Conservation (phyloP, 2,329 filamentous ascomycete genomes). For the Rhynchosporium graminicola region DNA sequence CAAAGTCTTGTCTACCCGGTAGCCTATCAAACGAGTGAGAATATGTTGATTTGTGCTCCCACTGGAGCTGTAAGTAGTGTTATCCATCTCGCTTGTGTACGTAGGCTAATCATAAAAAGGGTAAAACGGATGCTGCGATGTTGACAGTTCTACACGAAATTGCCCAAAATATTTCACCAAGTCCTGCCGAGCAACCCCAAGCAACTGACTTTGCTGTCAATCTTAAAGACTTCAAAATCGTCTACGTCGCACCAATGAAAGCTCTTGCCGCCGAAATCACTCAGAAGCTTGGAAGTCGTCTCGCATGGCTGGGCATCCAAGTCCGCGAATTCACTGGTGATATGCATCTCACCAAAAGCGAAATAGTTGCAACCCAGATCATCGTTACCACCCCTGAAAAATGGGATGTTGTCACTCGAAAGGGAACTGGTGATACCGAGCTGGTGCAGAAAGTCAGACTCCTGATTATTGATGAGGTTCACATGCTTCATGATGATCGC, state of each 20-base stretch:
- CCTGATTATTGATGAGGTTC: conserved; percentile 97
- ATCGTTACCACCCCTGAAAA: conserved; percentile 99
- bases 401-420: conserved; percentile 97
- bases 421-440: conserved; percentile 95
- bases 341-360: conserved; percentile 96
- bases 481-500: conserved; percentile 98
- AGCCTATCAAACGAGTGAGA: conserved; percentile 93
- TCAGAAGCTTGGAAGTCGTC: conserved; percentile 85
- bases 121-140: conserved; percentile 99
- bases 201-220: conserved; percentile 81
- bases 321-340: conserved; percentile 95
- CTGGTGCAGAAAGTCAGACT: conserved; percentile 95
- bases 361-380: conserved; percentile 94
- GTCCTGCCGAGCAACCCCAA: conserved; percentile 71
- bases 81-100: too few species aligned
- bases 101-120: conserved; percentile 41
- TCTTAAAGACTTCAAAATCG: conserved; percentile 91
- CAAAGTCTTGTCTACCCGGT: conserved; percentile 95
- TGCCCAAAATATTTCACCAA: conserved; percentile 79
- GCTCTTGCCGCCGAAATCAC: conserved; percentile 95
- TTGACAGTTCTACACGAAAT: conserved; percentile 90
- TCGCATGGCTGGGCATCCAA: conserved; percentile 90
- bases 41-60: conserved; percentile 97
- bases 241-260: conserved; percentile 99
- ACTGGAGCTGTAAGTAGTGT: conserved; percentile 72